Conservation (phyloP, 1,139 yeast species). For the Komagataea norvegica region DNA sequence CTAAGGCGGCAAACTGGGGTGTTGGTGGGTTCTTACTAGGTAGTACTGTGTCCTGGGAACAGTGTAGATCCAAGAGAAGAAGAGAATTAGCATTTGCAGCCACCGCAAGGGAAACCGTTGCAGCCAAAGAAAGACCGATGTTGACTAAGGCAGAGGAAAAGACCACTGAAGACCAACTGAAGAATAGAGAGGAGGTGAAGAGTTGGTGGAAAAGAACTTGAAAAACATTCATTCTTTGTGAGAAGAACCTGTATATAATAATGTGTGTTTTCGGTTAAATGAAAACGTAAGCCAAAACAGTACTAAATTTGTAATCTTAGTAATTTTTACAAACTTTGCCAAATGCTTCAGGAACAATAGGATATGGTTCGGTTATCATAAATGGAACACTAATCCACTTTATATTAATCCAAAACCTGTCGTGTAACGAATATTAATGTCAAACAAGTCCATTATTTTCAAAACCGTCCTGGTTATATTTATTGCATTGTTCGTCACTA, state of each 20-base stretch:
- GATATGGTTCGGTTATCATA: neutral
- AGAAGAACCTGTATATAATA: no score
- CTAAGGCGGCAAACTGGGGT: constrained; percentile 74
- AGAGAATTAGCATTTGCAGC: constrained; percentile 56
- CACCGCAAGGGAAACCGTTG: constrained; percentile 46
- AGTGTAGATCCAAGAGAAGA: constrained; percentile 71
- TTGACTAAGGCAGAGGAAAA: constrained; percentile 24
- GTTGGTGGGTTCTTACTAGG: constrained; percentile 79
- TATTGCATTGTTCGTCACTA: constrained; percentile 19
- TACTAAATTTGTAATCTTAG: constrained; percentile 11
- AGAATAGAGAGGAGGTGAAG: constrained; percentile 19
- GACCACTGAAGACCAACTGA: constrained; percentile 8
- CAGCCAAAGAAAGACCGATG: constrained; percentile 41
- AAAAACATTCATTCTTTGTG: no score
- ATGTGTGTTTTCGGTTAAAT: constrained; percentile 1
- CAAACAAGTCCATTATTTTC: constrained; percentile 3
- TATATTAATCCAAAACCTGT: no score
- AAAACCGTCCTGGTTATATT: constrained; percentile 9
- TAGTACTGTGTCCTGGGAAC: constrained; percentile 86
- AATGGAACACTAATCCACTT: no score
- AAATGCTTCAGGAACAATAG: neutral
- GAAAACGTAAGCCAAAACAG: neutral
- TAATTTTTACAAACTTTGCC: constrained; percentile 4
- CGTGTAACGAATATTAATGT: constrained; percentile 2
- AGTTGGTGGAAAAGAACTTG: constrained; percentile 24